Base-by-base conservation (phyloP, 192 early-diverging fungal genomes). In the Dissophora globulifera region DNA sequence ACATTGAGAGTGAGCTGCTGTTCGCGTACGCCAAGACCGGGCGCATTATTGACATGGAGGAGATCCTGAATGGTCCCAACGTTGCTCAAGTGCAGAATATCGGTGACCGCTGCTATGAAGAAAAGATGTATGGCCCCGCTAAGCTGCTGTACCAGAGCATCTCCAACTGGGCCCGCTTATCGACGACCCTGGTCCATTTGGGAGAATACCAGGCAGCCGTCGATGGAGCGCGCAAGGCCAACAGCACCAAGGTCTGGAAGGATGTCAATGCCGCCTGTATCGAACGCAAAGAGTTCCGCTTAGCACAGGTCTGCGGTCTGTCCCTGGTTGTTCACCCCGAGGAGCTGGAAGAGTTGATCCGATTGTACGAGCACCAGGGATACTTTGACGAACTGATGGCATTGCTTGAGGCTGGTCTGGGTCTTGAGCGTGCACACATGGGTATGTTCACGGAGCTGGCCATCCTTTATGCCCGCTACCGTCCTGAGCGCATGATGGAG, bases 361-460 rank as follows among this genome's bases (percentile, higher is more conserved):
- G 87, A 35, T 78, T 91, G 15, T 99, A 99, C 79, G 96, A 98
- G 79, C 52, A 82, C 33, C 87, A 88, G 50, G 98, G 98, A 38
- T 87, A 93, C 81, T 92, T 97, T 67, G 92, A 95, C 42, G 95
- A 98, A 87, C 81, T 97, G 40, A 94, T 97, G 63, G 70, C 84
- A 25, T 75, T 99, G 51, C 81, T 99, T 30, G 96, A 99, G 87
- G 90, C 93, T 43, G 96, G 96, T 55, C 79, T 98, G 19, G 95
- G 95, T n/a, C 79, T 99, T 56, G 98, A 99, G 83, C 90, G 98
- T 52, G 98, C 98, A 12, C 98, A 99, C 74, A 99, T 99, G 98
- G 98, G 98, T 51, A 99, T 99, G 98, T 99, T 99, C 75, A 99
- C 98, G 0, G 98, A 99, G 83, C 84, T 99, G 42, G 96, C 96